Percentiles rank a stretch among this genome's conserved stretches.
Conservation (phyloP, 78 protist genomes). For the Cavenderia fasciculata region DNA sequence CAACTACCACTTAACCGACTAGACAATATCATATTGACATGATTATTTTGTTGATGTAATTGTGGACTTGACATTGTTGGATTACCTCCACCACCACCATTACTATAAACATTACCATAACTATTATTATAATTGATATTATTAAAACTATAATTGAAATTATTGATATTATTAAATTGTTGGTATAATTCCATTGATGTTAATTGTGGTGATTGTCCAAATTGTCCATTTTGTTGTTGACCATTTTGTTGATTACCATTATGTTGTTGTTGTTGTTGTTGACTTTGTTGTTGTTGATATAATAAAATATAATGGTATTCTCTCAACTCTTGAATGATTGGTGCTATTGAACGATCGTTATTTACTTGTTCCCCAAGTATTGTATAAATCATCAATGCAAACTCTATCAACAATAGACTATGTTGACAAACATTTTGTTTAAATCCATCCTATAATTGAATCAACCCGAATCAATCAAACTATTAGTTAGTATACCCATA, state of each 20-base stretch:
- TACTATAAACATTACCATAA: too few relatives aligned
- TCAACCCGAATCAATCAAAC: background rate
- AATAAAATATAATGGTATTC: constrained; percentile 65
- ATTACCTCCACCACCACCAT: too few relatives aligned
- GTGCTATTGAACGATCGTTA: constrained; percentile 32
- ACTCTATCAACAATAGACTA: constrained; percentile 37
- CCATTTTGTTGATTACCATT: background rate
- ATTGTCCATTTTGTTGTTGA: background rate
- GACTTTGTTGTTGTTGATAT: background rate
- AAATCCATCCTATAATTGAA: constrained; percentile 38
- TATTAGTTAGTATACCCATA: background rate
- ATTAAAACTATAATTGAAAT: too few relatives aligned
- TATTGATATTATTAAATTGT: too few relatives aligned
- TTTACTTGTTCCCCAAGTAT: constrained; percentile 9
- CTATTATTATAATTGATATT: too few relatives aligned
- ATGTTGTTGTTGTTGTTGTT: background rate
- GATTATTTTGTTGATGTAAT: too few relatives aligned
- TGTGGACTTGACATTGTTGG: too few relatives aligned
- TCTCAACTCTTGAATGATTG: constrained; percentile 58
- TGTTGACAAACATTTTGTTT: constrained; percentile 28
- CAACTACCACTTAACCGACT: background rate
- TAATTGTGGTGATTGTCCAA: constrained; percentile 2
- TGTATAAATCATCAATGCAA: constrained; percentile 34
- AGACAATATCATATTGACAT: too few relatives aligned
- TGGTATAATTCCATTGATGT: too few relatives aligned